phyloP scores from a whole-genome alignment of 768 basidiomycete genomes.

The Termitomyces sp. region DNA sequence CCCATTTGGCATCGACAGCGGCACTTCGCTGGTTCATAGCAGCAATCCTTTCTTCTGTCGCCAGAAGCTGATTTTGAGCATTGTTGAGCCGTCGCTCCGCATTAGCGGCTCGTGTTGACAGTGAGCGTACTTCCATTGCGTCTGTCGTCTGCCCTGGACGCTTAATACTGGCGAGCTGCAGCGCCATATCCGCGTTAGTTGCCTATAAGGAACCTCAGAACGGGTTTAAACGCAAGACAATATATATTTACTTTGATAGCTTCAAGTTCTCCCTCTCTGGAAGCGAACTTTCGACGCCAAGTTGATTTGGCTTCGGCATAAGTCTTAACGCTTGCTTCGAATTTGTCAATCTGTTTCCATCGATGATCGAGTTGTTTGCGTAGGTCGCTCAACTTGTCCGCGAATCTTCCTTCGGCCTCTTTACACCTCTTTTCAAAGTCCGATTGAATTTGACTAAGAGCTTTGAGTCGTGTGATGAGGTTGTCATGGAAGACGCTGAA shows the following conservation, averaged over 20 bases:
- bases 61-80: slow-evolving; percentile 76
- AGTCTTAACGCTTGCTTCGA: slow-evolving; percentile 79
- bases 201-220: slow-evolving; percentile 34
- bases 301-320: slow-evolving; percentile 74
- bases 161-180: slow-evolving; percentile 59
- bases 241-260: slow-evolving; percentile 58
- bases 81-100: slow-evolving; percentile 87
- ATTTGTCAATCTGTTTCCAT: slow-evolving; percentile 91
- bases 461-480: slow-evolving; percentile 80
- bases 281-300: slow-evolving; percentile 78
- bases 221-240: background rate
- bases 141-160: slow-evolving; percentile 53
- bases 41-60: slow-evolving; percentile 82
- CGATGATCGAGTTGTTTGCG: slow-evolving; percentile 82
- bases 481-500: slow-evolving; percentile 94
- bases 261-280: slow-evolving; percentile 88
- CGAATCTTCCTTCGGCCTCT: slow-evolving; percentile 67
- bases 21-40: slow-evolving; percentile 65
- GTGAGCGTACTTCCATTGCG: slow-evolving; percentile 63
- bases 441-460: slow-evolving; percentile 75
- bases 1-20: slow-evolving; percentile 84
- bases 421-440: slow-evolving; percentile 85
- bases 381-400: slow-evolving; percentile 72
- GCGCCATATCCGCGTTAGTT: slow-evolving; percentile 67
- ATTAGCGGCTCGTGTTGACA: slow-evolving; percentile 69